Conservation (phyloP, 257 asterid species). For the Solanum habrochaites region DNA sequence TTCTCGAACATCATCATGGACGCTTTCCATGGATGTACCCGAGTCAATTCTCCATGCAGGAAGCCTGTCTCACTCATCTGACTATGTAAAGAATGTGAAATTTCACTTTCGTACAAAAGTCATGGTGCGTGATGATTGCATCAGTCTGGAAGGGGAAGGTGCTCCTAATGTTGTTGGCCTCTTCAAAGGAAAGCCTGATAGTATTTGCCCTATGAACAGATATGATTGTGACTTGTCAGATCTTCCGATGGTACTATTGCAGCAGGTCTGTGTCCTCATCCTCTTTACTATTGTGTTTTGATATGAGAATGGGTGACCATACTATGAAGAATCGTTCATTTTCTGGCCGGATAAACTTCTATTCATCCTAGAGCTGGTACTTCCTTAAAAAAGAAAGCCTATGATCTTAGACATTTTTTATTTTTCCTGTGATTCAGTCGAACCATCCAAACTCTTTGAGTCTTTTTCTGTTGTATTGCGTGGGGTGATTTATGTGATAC, state of each 20-base stretch:
- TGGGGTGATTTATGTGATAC: neutral
- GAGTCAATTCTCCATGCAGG: constrained; percentile 66
- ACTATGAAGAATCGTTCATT: neutral
- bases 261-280: constrained; percentile 50
- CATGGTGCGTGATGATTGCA: constrained; percentile 72
- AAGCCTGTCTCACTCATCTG: constrained; percentile 31
- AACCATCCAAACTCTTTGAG: neutral
- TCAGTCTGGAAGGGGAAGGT: constrained; percentile 92
- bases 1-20: constrained; percentile 92
- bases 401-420: neutral
- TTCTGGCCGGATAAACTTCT: neutral
- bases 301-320: neutral
- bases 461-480: neutral
- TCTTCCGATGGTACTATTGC: constrained; percentile 78
- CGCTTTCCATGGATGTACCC: constrained; percentile 69
- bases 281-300: neutral
- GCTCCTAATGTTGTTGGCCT: constrained; percentile 82
- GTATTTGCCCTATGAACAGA: constrained; percentile 39
- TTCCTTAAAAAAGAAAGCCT: neutral
- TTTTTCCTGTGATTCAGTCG: neutral
- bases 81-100: constrained; percentile 31
- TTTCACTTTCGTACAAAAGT: constrained; percentile 79
- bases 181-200: constrained; percentile 65
- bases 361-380: neutral
- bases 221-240: constrained; percentile 79